Evolutionary conservation across 1,284 basidiomycete species (phyloP), one percentile per base, ranked within the genome.

Genomic region (Cystobasidiaceae sp.): DNA sequence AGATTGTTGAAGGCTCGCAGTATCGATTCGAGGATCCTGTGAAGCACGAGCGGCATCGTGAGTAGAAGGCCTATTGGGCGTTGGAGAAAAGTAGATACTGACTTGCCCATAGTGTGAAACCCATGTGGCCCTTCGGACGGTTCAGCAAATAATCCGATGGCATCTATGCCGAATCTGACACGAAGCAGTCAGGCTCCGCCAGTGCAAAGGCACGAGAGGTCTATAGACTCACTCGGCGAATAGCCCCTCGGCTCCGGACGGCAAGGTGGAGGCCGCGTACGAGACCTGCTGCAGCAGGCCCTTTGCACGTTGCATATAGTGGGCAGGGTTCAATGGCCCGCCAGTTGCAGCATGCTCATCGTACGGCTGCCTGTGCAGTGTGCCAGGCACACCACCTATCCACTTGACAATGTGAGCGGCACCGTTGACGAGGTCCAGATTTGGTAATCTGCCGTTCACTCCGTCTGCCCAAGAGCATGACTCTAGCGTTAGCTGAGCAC

Each of bases 101-200:
- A 90, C 90, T 85, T 82, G 71, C 94, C 94, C 21, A 99, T 81
- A 1, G 91, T 85, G 79, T 91, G 86, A 77, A 97, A 98, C 0
- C 96, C 96, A 76, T 97, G 92, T 2, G 96, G 96, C 2, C 94
- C 93, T 8, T 81, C 78, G 0, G 93, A 89, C 8, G 93, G 93
- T 4, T 90, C 79, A 4, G 86, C 92, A 75, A 89, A 97, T 21
- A 98, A 73, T 0, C 93, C 96, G 66, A 97, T 82, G 0, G 93
- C 89, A 75, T 98, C 94, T 63, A 99, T 93, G 39, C 93, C 88
- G 77, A 90, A 94, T 74, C 90, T 89, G 67, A 59, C 54, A n/a
- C n/a, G n/a, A n/a, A 39, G 68, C 67, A 6, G 30, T 68, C 51
- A 71, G n/a, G n/a, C n/a, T n/a, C n/a, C n/a, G n/a, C n/a, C n/a